Percentiles rank a stretch among this genome's conserved stretches.
These are phyloP conservation scores for Linanthus parryae DNA, from an alignment of 148 eudicot genomes.

Conservation along the genomic window DNA sequence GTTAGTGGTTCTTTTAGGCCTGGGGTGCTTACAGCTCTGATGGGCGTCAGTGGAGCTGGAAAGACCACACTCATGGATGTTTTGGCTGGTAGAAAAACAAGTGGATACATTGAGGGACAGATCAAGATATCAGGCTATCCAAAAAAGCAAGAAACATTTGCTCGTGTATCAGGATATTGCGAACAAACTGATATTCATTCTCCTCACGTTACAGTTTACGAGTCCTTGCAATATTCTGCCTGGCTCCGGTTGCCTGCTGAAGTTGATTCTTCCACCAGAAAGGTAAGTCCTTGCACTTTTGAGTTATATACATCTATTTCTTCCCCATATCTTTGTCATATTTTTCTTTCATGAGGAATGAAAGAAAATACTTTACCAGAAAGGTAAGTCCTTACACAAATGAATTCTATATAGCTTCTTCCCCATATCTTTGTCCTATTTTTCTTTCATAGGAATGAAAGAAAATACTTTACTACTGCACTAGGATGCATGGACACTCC, in stretches of 20 bases:
- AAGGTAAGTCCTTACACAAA: too few relatives aligned
- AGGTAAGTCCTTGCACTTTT: conserved; percentile 48
- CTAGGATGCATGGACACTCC: too few relatives aligned
- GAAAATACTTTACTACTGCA: too few relatives aligned
- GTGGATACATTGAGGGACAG: conserved; percentile 64
- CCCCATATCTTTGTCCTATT: too few relatives aligned
- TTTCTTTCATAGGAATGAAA: too few relatives aligned
- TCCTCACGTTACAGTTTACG: conserved; percentile 64
- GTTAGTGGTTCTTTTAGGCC: conserved; percentile 78
- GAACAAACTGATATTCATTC: conserved; percentile 84
- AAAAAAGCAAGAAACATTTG: conserved; percentile 69
- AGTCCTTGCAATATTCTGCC: conserved; percentile 63
- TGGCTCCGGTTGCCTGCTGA: conserved; percentile 66
- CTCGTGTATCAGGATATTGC: conserved; percentile 74
- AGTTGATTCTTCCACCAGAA: conserved; percentile 36
- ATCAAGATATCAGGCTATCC: conserved; percentile 67
- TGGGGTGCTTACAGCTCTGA: conserved; percentile 72
- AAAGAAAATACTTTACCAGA: too few relatives aligned
- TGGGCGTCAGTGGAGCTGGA: conserved; percentile 88
- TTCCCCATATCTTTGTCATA: too few relatives aligned
- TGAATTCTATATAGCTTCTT: too few relatives aligned
- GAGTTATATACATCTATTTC: too few relatives aligned
- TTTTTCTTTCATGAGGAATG: too few relatives aligned
- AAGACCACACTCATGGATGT: conserved; percentile 89
- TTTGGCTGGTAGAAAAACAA: conserved; percentile 69